Percentiles rank a stretch among this genome's conserved stretches.
These are phyloP conservation scores for Heliosperma pusillum DNA, from an alignment of 148 eudicot genomes.

Conservation along the genomic window DNA sequence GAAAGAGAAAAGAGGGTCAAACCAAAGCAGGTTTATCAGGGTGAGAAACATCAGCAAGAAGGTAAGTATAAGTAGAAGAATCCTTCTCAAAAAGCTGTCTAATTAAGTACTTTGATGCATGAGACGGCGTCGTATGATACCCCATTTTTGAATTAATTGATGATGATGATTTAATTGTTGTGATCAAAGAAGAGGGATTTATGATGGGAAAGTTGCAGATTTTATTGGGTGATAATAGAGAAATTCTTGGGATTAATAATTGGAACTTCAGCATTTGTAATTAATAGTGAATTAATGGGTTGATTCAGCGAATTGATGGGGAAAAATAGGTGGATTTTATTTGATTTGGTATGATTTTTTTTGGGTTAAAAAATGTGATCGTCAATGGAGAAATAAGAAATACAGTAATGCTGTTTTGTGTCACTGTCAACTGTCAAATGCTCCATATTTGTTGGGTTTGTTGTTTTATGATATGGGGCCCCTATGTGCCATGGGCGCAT, in stretches of 20 bases:
- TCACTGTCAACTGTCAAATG: no score
- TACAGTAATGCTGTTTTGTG: no score
- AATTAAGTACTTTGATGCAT: slow-evolving; percentile 49
- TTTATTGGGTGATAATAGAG: slow-evolving; percentile 18
- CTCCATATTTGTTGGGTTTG: no score
- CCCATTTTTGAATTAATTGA: slow-evolving; percentile 40
- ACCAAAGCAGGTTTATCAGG: slow-evolving; percentile 85
- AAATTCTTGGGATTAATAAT: not conserved
- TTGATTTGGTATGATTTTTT: not conserved
- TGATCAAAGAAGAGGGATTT: slow-evolving; percentile 12
- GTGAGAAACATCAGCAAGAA: slow-evolving; percentile 87
- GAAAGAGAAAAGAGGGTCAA: not conserved
- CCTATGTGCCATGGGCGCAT: no score
- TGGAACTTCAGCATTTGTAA: slow-evolving; percentile 27
- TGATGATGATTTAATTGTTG: not conserved
- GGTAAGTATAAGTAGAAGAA: slow-evolving; percentile 87
- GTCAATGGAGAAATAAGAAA: no score
- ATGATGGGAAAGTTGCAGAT: slow-evolving; percentile 8
- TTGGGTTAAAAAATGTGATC: no score
- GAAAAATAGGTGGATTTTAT: not conserved
- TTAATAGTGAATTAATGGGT: not conserved
- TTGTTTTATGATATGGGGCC: no score
- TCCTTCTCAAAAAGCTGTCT: slow-evolving; percentile 96
- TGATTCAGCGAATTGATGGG: not conserved
- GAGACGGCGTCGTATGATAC: slow-evolving; percentile 50